These are phyloP conservation scores for Macrophomina phaseolina DNA, from an alignment of 2,329 filamentous ascomycete genomes.

Conservation along the genomic window DNA sequence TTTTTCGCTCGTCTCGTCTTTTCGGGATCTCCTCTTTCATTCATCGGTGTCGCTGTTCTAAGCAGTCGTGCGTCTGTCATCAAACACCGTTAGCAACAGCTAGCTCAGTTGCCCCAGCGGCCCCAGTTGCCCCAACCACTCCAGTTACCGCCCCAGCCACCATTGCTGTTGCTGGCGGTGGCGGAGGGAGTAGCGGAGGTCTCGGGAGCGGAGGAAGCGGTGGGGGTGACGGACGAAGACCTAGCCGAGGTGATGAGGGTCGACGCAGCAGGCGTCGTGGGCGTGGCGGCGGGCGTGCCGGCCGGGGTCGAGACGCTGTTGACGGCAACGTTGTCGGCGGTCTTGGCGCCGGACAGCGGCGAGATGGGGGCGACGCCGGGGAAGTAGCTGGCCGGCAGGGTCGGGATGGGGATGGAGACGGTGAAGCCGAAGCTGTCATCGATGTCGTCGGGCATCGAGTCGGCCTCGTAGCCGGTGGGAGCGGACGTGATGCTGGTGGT, in stretches of 20 bases:
- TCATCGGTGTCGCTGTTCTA: too few species aligned
- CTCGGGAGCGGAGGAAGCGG: neutral
- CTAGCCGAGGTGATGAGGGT: constrained; percentile 19
- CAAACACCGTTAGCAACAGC: neutral
- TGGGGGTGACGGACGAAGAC: neutral
- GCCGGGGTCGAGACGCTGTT: neutral
- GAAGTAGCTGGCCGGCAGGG: constrained; percentile 49
- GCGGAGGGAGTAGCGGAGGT: neutral
- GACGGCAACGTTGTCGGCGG: constrained; percentile 8
- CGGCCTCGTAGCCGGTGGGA: constrained; percentile 46
- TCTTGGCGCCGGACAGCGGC: constrained; percentile 28
- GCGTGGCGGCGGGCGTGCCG: neutral
- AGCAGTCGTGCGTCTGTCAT: neutral
- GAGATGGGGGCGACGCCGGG: constrained; percentile 44
- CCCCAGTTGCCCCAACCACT: constrained; percentile 11
- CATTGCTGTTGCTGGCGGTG: neutral
- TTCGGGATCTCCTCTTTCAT: too few species aligned
- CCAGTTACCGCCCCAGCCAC: constrained; percentile 9
- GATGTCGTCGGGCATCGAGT: constrained; percentile 46
- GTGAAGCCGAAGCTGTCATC: constrained; percentile 39
- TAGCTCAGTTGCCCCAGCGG: neutral
- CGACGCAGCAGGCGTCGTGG: constrained; percentile 1
- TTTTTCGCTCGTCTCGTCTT: neutral
- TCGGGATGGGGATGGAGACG: constrained; percentile 49
- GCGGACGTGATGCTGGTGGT: constrained; percentile 42